Evolutionary conservation across 225 moss, liverwort and hornwort genomes (phyloP), one percentile per base, ranked within the genome.

Genomic region (Marchantia paleacea): DNA sequence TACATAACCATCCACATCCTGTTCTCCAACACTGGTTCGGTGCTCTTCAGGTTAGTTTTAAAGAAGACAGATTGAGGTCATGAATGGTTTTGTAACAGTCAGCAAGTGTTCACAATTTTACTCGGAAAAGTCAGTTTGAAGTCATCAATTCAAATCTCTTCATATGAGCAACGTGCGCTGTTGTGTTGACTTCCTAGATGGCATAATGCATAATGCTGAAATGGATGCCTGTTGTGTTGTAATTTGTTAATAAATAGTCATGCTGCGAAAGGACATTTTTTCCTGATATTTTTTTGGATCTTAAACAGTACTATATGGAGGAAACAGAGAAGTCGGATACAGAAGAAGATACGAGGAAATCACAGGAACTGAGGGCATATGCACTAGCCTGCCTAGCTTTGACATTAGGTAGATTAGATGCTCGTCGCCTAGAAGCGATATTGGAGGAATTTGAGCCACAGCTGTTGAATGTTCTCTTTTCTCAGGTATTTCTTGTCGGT

Each of bases 371-470:
- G 95, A 91, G 94, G 69, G 90, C 86, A 55, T 91, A 92, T 86
- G 92, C 99, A 74, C 91, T 99, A 84, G 95, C 99, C 52, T 99
- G 99, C 83, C 88, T 99, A 67, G 88, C 91, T 8, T 87, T 99
- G 26, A 79, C 89, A 74, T 76, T 95, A 48, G 99, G 99, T 72
- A 91, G 92, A 79, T 87, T 99, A 70, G 99, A 95, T 73, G 76
- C 87, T 77, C 88, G 85, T 8, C 94, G 85, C 73, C 75, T 99
- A 51, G 87, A 95, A 88, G 79, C 83, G 63, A 82, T 79, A 67
- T 80, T 99, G 82, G 88, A 87, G 82, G 92, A 90, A 65, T 82
- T 83, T 76, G 92, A 94, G 79, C 80, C 88, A 71, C 86, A 92
- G 74, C 88, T 99, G n/a, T 73, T 95, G 80, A 91, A 99, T 82